Base-by-base conservation (phyloP, 2,329 filamentous ascomycete species). In the Fusarium sp. region DNA sequence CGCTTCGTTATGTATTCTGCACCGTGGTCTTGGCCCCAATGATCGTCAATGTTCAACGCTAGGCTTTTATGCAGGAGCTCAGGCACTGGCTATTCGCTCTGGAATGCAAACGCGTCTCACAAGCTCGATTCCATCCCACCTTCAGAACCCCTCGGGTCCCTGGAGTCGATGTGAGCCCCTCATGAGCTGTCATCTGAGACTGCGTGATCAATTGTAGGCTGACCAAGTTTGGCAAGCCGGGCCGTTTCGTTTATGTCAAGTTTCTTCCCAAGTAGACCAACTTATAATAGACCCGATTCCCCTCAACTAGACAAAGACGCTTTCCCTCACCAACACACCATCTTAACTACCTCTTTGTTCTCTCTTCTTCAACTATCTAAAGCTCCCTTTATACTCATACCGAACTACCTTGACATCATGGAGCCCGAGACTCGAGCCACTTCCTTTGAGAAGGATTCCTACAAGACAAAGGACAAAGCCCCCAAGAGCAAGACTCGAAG, bases 101-200 rank as follows among this genome's bases (percentile, higher is more conserved):
- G 70, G 70, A 73, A 74, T 74, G 68, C 40, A 52, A 55, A 60
- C 55, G 53, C 62, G 64, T 64, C 71, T 67, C 60, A 19, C 43
- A 65, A 61, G 51, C 67, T 65, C 67, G 59, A 71, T 71, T 71
- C 67, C 68, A 72, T 72, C 69, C 71, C 71, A 72, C 68, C 67
- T 56, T 62, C 63, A 53, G 52, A 43, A 61, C 59, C 58, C 57
- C 61, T 63, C 62, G 19, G 47, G 36, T 64, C 59, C 47, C 42
- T 58, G 34, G 9, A n/a, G 34, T 36, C n/a, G 34, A 34, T 50
- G 53, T 44, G 38, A 59, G 50, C 66, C 59, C 63, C 65, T 67
- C 69, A 53, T 53, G 46, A 55, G 57, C 44, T 56, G 49, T 57
- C 53, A 47, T 58, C 39, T 51, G 48, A 64, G 55, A 60, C 56